Percentiles rank a stretch among this genome's conserved stretches.
phyloP scores from a whole-genome alignment of 2,329 filamentous ascomycete species.

The Penicillium sclerotigenum region DNA sequence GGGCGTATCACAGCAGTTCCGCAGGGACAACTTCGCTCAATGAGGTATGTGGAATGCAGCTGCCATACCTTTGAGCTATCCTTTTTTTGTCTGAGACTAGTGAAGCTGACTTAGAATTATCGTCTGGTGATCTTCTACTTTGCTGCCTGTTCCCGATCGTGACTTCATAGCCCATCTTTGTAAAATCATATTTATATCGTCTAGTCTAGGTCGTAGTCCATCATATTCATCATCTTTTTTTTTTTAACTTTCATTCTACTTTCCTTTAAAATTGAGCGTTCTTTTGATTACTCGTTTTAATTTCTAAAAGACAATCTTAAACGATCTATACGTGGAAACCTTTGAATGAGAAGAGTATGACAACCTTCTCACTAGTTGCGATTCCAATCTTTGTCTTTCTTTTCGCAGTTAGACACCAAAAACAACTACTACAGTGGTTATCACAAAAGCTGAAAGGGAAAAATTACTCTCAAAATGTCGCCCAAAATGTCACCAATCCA shows the following conservation, averaged over 20 bases:
- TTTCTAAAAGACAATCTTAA: neutral
- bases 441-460: neutral
- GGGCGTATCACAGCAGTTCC: constrained; percentile 25
- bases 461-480: constrained; percentile 1
- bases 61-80: constrained; percentile 11
- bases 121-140: constrained; percentile 21
- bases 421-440: constrained; percentile 15
- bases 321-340: neutral
- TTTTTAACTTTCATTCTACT: neutral
- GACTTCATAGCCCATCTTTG: constrained; percentile 11
- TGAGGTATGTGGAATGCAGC: constrained; percentile 24
- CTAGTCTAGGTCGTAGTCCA: neutral
- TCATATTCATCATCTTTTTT: neutral
- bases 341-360: constrained; percentile 30
- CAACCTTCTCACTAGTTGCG: constrained; percentile 30
- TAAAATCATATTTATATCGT: constrained; percentile 20
- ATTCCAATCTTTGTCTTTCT: constrained; percentile 31
- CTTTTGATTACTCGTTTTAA: constrained; percentile 2
- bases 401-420: constrained; percentile 28
- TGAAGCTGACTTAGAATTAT: constrained; percentile 9
- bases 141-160: constrained; percentile 14
- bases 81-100: constrained; percentile 13
- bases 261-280: neutral
- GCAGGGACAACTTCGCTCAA: constrained; percentile 11
- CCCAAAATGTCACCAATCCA: constrained; percentile 11